These are phyloP conservation scores for Pythium rishiriense DNA, from an alignment of 352 stramenopile genomes.

Conservation along the genomic window DNA sequence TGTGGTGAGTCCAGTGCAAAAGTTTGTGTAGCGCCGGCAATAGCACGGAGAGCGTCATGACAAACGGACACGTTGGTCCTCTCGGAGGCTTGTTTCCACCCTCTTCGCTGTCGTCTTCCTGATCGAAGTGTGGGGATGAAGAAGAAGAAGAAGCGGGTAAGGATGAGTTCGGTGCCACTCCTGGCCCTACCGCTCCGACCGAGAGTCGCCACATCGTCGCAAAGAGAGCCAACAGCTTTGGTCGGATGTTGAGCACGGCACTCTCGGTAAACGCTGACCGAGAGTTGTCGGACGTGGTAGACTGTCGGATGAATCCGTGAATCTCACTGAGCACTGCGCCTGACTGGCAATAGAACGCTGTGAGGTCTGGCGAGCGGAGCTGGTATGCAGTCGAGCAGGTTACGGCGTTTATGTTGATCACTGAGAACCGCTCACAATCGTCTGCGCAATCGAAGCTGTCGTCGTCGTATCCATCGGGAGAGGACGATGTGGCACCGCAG, in stretches of 20 bases:
- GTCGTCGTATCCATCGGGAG: constrained; percentile 3
- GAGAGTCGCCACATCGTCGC: constrained; percentile 7
- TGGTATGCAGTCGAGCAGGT: constrained; percentile 21
- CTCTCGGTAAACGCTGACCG: constrained; percentile 24
- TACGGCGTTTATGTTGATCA: constrained; percentile 25
- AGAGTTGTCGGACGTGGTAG: not conserved
- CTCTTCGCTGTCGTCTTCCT: constrained; percentile 20
- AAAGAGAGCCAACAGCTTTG: constrained; percentile 30
- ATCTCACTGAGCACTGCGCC: constrained; percentile 47
- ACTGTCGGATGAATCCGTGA: constrained; percentile 26
- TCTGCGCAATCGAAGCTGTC: constrained; percentile 21
- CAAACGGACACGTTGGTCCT: constrained; percentile 41
- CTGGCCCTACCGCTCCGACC: too few species aligned
- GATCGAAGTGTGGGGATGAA: constrained; percentile 1
- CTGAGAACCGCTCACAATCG: constrained; percentile 10
- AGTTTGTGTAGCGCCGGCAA: constrained; percentile 59
- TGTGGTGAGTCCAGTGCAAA: constrained; percentile 45
- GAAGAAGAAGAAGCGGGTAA: not conserved
- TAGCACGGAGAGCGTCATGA: constrained; percentile 66
- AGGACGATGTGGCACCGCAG: constrained; percentile 6
- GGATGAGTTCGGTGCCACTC: constrained; percentile 5
- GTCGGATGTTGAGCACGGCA: constrained; percentile 29
- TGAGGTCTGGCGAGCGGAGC: constrained; percentile 27
- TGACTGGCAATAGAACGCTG: constrained; percentile 40
- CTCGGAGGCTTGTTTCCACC: not conserved